Conservation (phyloP, 495 filamentous ascomycete genomes). For the Aspergillus steynii region DNA sequence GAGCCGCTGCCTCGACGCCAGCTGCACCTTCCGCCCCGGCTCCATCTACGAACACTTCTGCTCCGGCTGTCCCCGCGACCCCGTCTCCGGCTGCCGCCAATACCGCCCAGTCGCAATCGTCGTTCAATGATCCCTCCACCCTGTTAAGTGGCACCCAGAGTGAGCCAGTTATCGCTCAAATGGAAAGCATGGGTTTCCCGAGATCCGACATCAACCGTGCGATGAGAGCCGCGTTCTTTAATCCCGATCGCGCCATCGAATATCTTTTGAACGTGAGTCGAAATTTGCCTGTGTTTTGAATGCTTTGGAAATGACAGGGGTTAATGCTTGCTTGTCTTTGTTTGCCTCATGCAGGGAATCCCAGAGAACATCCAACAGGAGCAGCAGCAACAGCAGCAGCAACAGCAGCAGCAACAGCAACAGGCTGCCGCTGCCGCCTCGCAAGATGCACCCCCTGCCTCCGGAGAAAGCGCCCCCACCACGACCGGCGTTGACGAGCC, state of each 20-base stretch:
- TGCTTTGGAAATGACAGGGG: neutral
- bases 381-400: conserved; percentile 51
- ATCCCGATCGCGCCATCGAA: conserved; percentile 95
- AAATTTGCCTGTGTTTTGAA: neutral
- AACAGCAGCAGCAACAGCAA: conserved; percentile 38
- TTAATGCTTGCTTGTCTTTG: neutral
- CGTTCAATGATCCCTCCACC: conserved; percentile 74
- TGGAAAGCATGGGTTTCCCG: conserved; percentile 96
- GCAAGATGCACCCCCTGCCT: conserved; percentile 32
- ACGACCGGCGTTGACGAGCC: conserved; percentile 58
- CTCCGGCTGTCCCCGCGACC: conserved; percentile 59
- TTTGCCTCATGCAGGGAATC: conserved; percentile 65
- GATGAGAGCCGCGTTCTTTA: conserved; percentile 94
- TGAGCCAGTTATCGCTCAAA: conserved; percentile 84
- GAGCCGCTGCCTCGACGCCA: conserved; percentile 47
- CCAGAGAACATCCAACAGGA: conserved; percentile 78
- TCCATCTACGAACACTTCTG: conserved; percentile 59
- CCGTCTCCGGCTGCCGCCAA: conserved; percentile 66
- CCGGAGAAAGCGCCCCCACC: conserved; percentile 38
- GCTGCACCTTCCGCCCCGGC: conserved; percentile 65
- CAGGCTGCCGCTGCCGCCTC: conserved; percentile 37
- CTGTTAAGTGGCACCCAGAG: conserved; percentile 81
- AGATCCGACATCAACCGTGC: conserved; percentile 84
- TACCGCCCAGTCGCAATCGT: conserved; percentile 40
- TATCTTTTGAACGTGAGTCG: conserved; percentile 81